Conservation (phyloP, 2,329 filamentous ascomycete genomes). For the Fusarium lateritium region DNA sequence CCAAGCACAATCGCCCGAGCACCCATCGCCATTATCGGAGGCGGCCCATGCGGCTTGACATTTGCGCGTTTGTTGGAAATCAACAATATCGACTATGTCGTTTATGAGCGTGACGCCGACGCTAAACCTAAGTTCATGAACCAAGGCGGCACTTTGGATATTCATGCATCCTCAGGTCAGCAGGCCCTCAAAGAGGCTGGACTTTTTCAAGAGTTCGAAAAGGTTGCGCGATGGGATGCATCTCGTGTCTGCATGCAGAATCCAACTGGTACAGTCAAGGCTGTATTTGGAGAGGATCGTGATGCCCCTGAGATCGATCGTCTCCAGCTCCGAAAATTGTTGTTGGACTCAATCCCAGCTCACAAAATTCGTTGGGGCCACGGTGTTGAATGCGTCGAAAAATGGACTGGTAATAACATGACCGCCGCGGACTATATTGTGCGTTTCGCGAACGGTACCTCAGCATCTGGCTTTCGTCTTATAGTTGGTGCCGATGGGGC, state of each 20-base stretch:
- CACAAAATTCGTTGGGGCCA: constrained; percentile 57
- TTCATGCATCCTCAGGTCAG: constrained; percentile 65
- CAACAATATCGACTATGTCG: constrained; percentile 59
- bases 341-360: constrained; percentile 51
- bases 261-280: constrained; percentile 49
- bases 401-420: neutral
- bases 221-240: constrained; percentile 44
- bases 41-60: constrained; percentile 56
- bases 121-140: constrained; percentile 52
- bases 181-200: constrained; percentile 63
- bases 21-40: constrained; percentile 64
- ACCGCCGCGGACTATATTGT: neutral
- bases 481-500: constrained; percentile 39
- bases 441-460: constrained; percentile 3
- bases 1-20: neutral
- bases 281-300: constrained; percentile 38
- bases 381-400: neutral
- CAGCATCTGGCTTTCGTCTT: constrained; percentile 7
- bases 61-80: constrained; percentile 65
- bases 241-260: constrained; percentile 48
- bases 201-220: constrained; percentile 63
- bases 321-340: constrained; percentile 52
- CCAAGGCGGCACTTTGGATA: constrained; percentile 65
- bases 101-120: constrained; percentile 60
- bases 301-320: constrained; percentile 58